phyloP scores from a whole-genome alignment of 345 rosid genomes.

The Moricandia moricandioides region DNA sequence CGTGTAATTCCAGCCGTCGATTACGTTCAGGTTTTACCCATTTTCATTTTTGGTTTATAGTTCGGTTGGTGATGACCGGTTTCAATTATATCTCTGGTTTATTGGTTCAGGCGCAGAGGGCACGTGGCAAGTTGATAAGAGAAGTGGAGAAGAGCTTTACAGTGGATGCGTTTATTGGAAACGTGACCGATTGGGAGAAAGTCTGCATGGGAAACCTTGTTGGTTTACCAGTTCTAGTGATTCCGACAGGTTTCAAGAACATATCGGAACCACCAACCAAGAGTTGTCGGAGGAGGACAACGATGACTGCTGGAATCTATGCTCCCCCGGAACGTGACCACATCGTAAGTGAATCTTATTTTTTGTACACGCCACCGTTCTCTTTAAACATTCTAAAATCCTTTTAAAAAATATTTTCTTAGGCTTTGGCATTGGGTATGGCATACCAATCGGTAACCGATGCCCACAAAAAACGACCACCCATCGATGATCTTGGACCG shows the following conservation, averaged over 20 bases:
- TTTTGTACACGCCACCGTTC: neutral
- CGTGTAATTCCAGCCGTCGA: conserved; percentile 71
- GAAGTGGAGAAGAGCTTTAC: conserved; percentile 73
- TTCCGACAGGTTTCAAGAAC: conserved; percentile 60
- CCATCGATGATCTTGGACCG: conserved; percentile 63
- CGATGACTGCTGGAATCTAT: conserved; percentile 67
- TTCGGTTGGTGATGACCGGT: neutral
- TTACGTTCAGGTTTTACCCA: conserved; percentile 57
- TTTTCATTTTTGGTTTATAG: neutral
- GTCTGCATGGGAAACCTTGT: conserved; percentile 87
- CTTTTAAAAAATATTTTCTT: neutral
- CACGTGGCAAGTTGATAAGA: conserved; percentile 62
- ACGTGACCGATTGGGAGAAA: conserved; percentile 89
- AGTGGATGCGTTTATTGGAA: conserved; percentile 80
- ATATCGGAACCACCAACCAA: conserved; percentile 55
- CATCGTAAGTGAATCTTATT: conserved; percentile 47
- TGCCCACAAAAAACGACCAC: conserved; percentile 77
- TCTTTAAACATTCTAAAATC: neutral
- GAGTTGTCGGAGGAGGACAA: conserved; percentile 54
- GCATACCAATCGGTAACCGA: conserved; percentile 74
- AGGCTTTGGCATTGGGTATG: conserved; percentile 91
- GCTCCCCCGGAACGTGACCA: conserved; percentile 81
- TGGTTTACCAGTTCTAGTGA: conserved; percentile 70
- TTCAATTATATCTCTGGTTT: neutral
- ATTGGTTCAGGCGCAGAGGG: conserved; percentile 68